Evolutionary conservation across 257 asterid species (phyloP), one percentile per base, ranked within the genome.

Genomic region (Verbena officinalis): DNA sequence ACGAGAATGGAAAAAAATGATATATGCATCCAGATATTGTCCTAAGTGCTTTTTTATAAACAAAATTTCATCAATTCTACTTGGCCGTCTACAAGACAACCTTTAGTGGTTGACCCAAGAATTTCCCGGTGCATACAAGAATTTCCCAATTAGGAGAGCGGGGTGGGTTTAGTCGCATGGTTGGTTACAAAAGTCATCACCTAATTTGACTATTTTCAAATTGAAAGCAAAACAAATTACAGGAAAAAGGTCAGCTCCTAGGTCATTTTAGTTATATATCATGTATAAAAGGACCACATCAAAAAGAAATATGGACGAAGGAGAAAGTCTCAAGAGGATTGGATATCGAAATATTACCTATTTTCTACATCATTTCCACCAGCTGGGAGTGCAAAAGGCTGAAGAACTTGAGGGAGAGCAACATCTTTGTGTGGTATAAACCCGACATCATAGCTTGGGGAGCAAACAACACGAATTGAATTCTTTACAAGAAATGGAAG

Each of bases 381-480:
- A 43, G 96, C 87, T 55, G 97, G 96, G 42, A 90, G 96, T 55
- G 97, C 99, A 72, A 94, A 90, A 1, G 99, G 97, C 86, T 94
- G 99, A 80, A 90, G 87, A 65, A 94, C 75, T 85, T 94, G 96
- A 2, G 97, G 99, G 49, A 94, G 91, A 51, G 99, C 97, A 68
- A 94, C 95, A 77, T 94, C 99, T 67, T 94, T 94, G 80, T 94
- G 99, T 4, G 97, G 97, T 83, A 94, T 86, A 78, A 88, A 94
- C 51, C 96, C 99, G 69, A 94, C 96, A 75, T 94, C 86, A 77
- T 94, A 94, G 89, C 99, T 90, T 42, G 99, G 99, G 38, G 99
- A 94, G 91, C 99, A 94, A 52, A 90, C 96, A 7, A 80, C 97
- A 12, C 99, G 96, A 45, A 94, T 90, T n/a, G 99, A 86, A 69